These are phyloP conservation scores for Ustanciosporium gigantosporum DNA, from an alignment of 1,284 basidiomycete species.

Conservation along the genomic window DNA sequence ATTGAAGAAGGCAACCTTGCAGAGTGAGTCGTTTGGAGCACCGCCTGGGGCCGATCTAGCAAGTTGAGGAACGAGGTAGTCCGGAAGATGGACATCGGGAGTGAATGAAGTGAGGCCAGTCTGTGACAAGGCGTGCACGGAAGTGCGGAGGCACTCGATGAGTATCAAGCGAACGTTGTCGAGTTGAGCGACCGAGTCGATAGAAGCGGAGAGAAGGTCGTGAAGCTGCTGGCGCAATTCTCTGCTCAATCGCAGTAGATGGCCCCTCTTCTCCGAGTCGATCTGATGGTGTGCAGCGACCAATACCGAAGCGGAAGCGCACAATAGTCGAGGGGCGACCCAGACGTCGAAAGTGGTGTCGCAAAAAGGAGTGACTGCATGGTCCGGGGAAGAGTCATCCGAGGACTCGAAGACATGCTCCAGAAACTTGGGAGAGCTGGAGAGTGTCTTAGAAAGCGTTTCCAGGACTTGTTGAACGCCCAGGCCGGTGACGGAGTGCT, in stretches of 20 bases:
- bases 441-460: conserved; percentile 13
- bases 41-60: too few species aligned
- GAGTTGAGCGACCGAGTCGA: conserved; percentile 21
- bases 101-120: conserved; percentile 24
- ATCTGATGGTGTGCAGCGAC: conserved; percentile 1
- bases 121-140: conserved; percentile 31
- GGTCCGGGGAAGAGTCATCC: not conserved
- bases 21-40: too few species aligned
- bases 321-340: conserved; percentile 42
- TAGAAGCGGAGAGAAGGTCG: conserved; percentile 16
- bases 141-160: conserved; percentile 17
- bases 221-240: conserved; percentile 11
- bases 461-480: conserved; percentile 25
- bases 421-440: conserved; percentile 30
- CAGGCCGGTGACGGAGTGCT: conserved; percentile 1
- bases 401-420: conserved; percentile 26
- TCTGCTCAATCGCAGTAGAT: not conserved
- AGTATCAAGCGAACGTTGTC: conserved; percentile 39
- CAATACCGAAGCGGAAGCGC: conserved; percentile 20
- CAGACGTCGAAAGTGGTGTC: conserved; percentile 50
- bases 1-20: conserved; percentile 13
- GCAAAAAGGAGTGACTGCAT: not conserved
- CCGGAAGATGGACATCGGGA: conserved; percentile 11
- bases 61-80: conserved; percentile 15
- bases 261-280: not conserved